Evolutionary conservation across 2,329 filamentous ascomycete genomes (phyloP).

Genomic region (Byssochlamys sp.): DNA sequence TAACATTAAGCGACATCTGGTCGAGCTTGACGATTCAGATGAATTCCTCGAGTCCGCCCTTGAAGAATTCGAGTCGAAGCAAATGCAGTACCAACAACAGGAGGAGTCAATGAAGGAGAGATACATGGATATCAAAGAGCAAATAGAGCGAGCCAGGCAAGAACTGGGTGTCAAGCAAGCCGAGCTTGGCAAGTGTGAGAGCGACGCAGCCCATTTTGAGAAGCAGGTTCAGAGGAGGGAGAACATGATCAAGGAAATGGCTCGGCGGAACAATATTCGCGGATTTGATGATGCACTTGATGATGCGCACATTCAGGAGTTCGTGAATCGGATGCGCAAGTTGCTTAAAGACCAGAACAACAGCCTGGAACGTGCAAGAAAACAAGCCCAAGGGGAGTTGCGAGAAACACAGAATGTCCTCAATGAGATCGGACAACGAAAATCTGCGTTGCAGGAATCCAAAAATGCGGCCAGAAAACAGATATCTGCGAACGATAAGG

Average conservation of each 20-base stretch:
- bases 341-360: slow-evolving; percentile 68
- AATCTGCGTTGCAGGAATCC: slow-evolving; percentile 61
- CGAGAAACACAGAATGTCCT: slow-evolving; percentile 63
- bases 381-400: slow-evolving; percentile 63
- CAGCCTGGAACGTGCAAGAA: slow-evolving; percentile 63
- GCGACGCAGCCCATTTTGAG: slow-evolving; percentile 79
- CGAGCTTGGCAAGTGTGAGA: slow-evolving; percentile 62
- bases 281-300: slow-evolving; percentile 73
- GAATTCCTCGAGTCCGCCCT: slow-evolving; percentile 62
- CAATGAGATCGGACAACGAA: slow-evolving; percentile 63
- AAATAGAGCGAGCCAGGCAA: slow-evolving; percentile 39
- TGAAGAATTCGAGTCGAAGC: slow-evolving; percentile 66
- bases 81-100: slow-evolving; percentile 56
- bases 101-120: slow-evolving; percentile 53
- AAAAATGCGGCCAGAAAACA: slow-evolving; percentile 65
- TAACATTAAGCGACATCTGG: slow-evolving; percentile 61
- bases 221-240: slow-evolving; percentile 63
- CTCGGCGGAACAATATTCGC: slow-evolving; percentile 66
- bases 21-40: slow-evolving; percentile 70
- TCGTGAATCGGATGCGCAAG: slow-evolving; percentile 67
- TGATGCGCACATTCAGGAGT: slow-evolving; percentile 62
- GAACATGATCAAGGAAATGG: slow-evolving; percentile 66
- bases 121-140: slow-evolving; percentile 54
- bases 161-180: slow-evolving; percentile 32
- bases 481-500: slow-evolving; percentile 64